These are phyloP conservation scores for Geotrichum australiense DNA, from an alignment of 1,139 yeast species.

Conservation along the genomic window DNA sequence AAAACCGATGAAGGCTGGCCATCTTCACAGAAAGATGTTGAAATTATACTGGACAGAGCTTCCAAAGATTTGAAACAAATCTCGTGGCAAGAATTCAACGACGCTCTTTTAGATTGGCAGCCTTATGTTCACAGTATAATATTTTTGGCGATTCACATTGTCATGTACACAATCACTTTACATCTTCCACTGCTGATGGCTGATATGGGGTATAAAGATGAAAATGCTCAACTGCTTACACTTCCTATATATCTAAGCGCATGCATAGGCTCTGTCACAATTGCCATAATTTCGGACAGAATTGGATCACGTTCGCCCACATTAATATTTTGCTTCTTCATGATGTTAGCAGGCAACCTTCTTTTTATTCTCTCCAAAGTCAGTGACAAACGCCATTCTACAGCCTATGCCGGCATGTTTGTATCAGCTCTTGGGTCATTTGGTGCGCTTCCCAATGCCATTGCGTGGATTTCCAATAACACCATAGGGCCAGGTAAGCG, in stretches of 20 bases:
- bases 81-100: slow-evolving; percentile 24
- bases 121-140: slow-evolving; percentile 24
- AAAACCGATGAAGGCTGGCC: slow-evolving; percentile 28
- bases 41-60: slow-evolving; percentile 1
- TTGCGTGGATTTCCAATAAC: slow-evolving; percentile 39
- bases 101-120: slow-evolving; percentile 32
- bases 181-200: slow-evolving; percentile 33
- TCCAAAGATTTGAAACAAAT: slow-evolving; percentile 6
- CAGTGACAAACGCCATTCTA: slow-evolving; percentile 18
- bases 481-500: slow-evolving; percentile 36
- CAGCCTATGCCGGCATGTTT: slow-evolving; percentile 35
- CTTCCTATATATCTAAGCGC: slow-evolving; percentile 37
- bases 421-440: slow-evolving; percentile 35
- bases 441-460: slow-evolving; percentile 35
- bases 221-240: slow-evolving; percentile 29
- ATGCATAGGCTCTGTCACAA: slow-evolving; percentile 29
- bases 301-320: slow-evolving; percentile 35
- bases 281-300: slow-evolving; percentile 33
- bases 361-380: slow-evolving; percentile 27
- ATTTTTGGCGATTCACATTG: slow-evolving; percentile 20
- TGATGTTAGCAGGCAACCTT: slow-evolving; percentile 34
- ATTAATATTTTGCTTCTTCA: slow-evolving; percentile 27
- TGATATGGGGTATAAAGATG: slow-evolving; percentile 29
- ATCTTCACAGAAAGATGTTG: background rate
- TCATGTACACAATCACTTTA: slow-evolving; percentile 26